These are phyloP conservation scores for Blastobotrys malaysiensis DNA, from an alignment of 1,139 yeast species.

Conservation along the genomic window DNA sequence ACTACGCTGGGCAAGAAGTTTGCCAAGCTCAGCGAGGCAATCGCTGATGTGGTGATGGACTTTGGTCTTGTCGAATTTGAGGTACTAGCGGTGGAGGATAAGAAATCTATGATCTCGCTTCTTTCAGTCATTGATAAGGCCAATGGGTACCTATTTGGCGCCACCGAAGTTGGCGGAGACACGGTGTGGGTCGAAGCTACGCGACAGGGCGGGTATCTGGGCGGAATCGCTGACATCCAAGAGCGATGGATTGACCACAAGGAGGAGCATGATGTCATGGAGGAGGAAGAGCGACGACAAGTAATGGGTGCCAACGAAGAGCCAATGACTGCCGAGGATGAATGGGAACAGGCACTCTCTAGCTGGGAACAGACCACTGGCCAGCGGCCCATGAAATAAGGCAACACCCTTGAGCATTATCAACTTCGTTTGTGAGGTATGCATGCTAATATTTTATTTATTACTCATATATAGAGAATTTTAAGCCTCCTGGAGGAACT, in stretches of 20 bases:
- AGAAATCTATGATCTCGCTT: conserved; percentile 80
- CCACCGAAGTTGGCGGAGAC: conserved; percentile 92
- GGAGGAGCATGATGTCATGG: conserved; percentile 63
- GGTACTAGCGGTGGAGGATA: conserved; percentile 86
- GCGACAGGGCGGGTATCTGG: conserved; percentile 59
- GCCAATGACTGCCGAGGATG: conserved; percentile 53
- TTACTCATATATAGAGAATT: background rate
- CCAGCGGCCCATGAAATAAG: conserved; percentile 6
- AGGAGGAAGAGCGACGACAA: conserved; percentile 44
- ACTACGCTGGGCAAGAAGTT: conserved; percentile 57
- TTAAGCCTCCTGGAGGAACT: conserved; percentile 15
- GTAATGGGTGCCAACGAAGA: conserved; percentile 13
- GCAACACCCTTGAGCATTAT: background rate
- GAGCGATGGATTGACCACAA: conserved; percentile 94
- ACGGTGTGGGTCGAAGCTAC: conserved; percentile 94
- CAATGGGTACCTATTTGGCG: conserved; percentile 87
- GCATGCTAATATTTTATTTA: background rate
- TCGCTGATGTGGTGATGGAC: conserved; percentile 81
- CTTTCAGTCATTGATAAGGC: conserved; percentile 80
- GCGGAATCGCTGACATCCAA: conserved; percentile 67
- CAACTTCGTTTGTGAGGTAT: no score
- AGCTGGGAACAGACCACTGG: conserved; percentile 50
- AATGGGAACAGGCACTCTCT: conserved; percentile 61
- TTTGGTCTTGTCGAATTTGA: conserved; percentile 84
- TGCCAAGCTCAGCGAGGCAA: conserved; percentile 65